Evolutionary conservation across 129 eudicot species (phyloP).

Genomic region (Helianthus tuberosus): DNA sequence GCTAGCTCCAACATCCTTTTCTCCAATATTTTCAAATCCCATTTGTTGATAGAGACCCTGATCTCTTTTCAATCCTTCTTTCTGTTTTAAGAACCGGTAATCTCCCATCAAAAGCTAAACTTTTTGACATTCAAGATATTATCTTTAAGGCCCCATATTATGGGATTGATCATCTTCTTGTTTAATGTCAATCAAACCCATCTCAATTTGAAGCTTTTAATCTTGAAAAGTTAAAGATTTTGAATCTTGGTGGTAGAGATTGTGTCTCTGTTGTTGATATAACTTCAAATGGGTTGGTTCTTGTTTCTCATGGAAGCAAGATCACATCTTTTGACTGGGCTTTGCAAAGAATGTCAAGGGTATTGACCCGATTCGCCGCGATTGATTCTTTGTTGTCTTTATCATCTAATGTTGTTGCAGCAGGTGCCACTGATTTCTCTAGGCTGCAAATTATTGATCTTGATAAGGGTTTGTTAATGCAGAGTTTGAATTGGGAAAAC

Average conservation of each 20-base stretch:
- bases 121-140: too few relatives aligned
- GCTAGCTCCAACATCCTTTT: too few relatives aligned
- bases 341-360: constrained; percentile 60
- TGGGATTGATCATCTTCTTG: too few relatives aligned
- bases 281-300: constrained; percentile 63
- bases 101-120: too few relatives aligned
- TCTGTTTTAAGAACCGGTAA: too few relatives aligned
- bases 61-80: too few relatives aligned
- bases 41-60: too few relatives aligned
- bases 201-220: constrained; percentile 76
- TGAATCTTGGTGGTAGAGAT: constrained; percentile 77
- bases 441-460: constrained; percentile 82
- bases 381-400: constrained; percentile 68
- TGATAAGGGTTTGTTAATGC: constrained; percentile 55
- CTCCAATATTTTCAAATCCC: too few relatives aligned
- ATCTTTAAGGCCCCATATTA: too few relatives aligned
- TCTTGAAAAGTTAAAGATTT: constrained; percentile 56
- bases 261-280: constrained; percentile 64
- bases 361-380: constrained; percentile 69
- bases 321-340: constrained; percentile 94
- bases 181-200: too few relatives aligned
- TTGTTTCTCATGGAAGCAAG: constrained; percentile 86
- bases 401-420: constrained; percentile 59
- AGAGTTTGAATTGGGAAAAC: constrained; percentile 79
- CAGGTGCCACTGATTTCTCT: constrained; percentile 94